phyloP scores from a whole-genome alignment of 129 eudicot genomes.

The Chrysanthemum lavandulifolium region DNA sequence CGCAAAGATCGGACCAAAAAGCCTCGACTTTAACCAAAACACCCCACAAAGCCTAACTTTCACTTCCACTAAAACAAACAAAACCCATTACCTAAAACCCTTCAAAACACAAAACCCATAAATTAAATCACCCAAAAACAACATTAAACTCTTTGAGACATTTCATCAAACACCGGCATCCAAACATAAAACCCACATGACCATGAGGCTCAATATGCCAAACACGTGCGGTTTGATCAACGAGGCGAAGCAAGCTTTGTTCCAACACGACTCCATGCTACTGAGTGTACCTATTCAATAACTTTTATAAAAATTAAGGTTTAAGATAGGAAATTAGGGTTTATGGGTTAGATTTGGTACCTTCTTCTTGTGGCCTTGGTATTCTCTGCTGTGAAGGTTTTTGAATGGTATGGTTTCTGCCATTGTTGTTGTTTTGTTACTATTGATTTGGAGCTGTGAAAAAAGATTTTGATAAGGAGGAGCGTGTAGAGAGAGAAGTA shows the following conservation, averaged over 20 bases:
- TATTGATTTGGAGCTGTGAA: background rate
- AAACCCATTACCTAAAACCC: too few relatives aligned
- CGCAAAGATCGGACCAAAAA: too few relatives aligned
- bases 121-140: background rate
- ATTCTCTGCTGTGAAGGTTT: constrained; percentile 89
- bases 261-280: constrained; percentile 96
- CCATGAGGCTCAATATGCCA: constrained; percentile 95
- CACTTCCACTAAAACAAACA: too few relatives aligned
- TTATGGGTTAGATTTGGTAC: constrained; percentile 28
- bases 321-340: constrained; percentile 18
- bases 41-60: too few relatives aligned
- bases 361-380: constrained; percentile 99
- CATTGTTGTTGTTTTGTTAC: constrained; percentile 32
- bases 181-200: constrained; percentile 47
- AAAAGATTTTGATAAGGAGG: background rate
- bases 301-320: constrained; percentile 32
- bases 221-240: constrained; percentile 93
- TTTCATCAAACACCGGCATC: constrained; percentile 17
- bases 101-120: background rate
- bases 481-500: too few relatives aligned
- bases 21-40: too few relatives aligned
- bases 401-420: constrained; percentile 76
- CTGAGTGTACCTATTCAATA: constrained; percentile 79
- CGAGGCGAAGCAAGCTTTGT: constrained; percentile 97
- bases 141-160: background rate